phyloP scores from a whole-genome alignment of 148 eudicot species.

The Vaccinium myrtillus region DNA sequence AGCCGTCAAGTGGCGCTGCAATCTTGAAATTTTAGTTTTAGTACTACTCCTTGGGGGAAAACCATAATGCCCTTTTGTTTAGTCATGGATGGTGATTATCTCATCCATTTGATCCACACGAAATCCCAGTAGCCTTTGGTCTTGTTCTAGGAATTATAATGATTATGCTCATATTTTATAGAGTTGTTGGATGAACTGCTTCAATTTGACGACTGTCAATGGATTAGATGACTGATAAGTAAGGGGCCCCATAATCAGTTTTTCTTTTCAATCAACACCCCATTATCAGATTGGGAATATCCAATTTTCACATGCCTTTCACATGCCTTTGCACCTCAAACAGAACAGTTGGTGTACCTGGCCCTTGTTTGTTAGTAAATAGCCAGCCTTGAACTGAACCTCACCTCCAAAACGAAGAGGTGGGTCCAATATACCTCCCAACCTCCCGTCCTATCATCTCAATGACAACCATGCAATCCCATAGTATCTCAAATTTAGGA shows the following conservation, averaged over 20 bases:
- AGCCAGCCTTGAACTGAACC: neutral
- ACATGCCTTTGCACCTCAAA: neutral
- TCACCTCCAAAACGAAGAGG: neutral
- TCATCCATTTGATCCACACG: neutral
- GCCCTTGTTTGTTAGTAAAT: neutral
- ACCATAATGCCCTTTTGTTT: neutral
- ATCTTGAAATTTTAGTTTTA: constrained; percentile 53
- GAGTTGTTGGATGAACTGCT: no score
- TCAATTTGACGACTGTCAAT: no score
- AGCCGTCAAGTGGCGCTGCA: constrained; percentile 94
- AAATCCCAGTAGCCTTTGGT: neutral
- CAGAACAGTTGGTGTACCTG: neutral
- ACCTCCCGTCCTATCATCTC: neutral
- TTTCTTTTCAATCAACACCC: neutral
- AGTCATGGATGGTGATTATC: neutral
- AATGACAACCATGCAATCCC: neutral
- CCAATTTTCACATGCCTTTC: neutral
- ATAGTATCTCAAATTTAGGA: neutral
- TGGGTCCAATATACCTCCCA: neutral
- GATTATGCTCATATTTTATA: neutral
- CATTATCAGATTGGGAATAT: neutral
- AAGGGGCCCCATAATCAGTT: neutral
- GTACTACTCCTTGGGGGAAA: no score
- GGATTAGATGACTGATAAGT: no score
- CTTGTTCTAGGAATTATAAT: neutral